Base-by-base conservation (phyloP, 2,329 filamentous ascomycete species). In the Fusarium subtropicale region DNA sequence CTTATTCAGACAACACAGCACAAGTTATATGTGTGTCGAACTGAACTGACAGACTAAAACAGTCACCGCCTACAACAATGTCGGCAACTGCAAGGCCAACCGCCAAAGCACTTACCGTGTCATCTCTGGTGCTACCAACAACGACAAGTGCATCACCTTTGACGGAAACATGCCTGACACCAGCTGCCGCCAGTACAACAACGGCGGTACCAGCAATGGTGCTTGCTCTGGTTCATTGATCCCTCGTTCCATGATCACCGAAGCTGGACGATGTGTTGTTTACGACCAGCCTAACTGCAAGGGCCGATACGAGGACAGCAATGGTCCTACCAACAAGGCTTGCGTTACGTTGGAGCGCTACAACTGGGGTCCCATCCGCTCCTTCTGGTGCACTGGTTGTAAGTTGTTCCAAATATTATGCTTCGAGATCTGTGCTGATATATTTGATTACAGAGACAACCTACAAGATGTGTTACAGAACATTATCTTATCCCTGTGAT, bases 1-100 rank as follows among this genome's bases (percentile, higher is more conserved):
- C 3, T 3, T 24, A 1, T 15, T 15, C 15, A 48, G 1, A 34
- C 20, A 2, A 0, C 5, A 1, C 7, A 26, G 5, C 8, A 15
- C 9, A 20, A 2, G 7, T 1, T 30, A 3, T 1, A 4, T 16
- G 5, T 36, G 3, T 26, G 9, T 26, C 18, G 10, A 34, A 26
- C 16, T 48, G 7, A n/a, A 34, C 46, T 48, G 7, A 48, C 46
- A n/a, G 20, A 7, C n/a, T 33, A 4, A 6, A 22, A 51, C 18
- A 51, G 47, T 51, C 7, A 36, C 33, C 3, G 33, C 33, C 18
- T 51, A 51, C 22, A 51, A 33, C 33, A 51, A 51, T 6, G 47
- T 20, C 0, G 18, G 4, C 1, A 36, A 36, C 5, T 51, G 47
- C 12, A 51, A 51, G 9, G 47, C 47, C 47, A 51, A 20, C 5